These are phyloP conservation scores for Decorospora gaudefroyi DNA, from an alignment of 2,329 filamentous ascomycete genomes.

Conservation along the genomic window DNA sequence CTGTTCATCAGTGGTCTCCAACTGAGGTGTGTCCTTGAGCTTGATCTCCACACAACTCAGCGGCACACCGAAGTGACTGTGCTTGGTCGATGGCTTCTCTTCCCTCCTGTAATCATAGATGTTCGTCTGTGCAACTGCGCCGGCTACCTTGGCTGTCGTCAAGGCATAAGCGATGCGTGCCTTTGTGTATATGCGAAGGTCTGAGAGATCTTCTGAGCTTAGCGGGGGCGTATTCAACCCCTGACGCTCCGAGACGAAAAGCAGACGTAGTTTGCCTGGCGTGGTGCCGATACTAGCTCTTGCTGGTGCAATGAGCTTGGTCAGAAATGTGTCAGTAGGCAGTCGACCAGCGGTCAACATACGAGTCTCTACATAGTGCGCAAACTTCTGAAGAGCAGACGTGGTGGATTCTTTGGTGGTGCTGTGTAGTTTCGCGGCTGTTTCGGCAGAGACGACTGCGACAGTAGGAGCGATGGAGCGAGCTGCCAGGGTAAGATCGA, in stretches of 20 bases:
- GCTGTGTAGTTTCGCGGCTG: slow-evolving; percentile 69
- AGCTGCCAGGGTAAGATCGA: slow-evolving; percentile 74
- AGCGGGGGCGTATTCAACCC: slow-evolving; percentile 66
- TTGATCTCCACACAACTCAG: slow-evolving; percentile 78
- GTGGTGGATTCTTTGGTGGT: slow-evolving; percentile 64
- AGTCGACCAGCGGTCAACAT: slow-evolving; percentile 74
- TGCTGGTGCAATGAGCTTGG: slow-evolving; percentile 63
- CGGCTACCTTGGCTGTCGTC: slow-evolving; percentile 80
- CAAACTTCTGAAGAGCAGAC: slow-evolving; percentile 66
- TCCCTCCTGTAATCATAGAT: slow-evolving; percentile 80
- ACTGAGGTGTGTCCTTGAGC: slow-evolving; percentile 64
- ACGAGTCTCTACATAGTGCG: slow-evolving; percentile 73
- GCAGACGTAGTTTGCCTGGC: slow-evolving; percentile 75
- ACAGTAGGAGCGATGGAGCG: slow-evolving; percentile 79
- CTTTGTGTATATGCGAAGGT: slow-evolving; percentile 79
- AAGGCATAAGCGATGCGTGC: slow-evolving; percentile 85
- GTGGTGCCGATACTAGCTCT: slow-evolving; percentile 63
- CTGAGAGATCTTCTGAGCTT: slow-evolving; percentile 71
- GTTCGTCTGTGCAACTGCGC: slow-evolving; percentile 83
- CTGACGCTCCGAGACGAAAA: slow-evolving; percentile 77
- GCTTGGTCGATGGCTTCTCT: slow-evolving; percentile 46
- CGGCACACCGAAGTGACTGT: slow-evolving; percentile 79
- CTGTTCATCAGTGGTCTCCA: slow-evolving; percentile 66
- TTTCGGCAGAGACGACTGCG: slow-evolving; percentile 75
- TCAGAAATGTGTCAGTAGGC: slow-evolving; percentile 67